Conservation (phyloP, 441 rosid species). For the Lepidium campestre region DNA sequence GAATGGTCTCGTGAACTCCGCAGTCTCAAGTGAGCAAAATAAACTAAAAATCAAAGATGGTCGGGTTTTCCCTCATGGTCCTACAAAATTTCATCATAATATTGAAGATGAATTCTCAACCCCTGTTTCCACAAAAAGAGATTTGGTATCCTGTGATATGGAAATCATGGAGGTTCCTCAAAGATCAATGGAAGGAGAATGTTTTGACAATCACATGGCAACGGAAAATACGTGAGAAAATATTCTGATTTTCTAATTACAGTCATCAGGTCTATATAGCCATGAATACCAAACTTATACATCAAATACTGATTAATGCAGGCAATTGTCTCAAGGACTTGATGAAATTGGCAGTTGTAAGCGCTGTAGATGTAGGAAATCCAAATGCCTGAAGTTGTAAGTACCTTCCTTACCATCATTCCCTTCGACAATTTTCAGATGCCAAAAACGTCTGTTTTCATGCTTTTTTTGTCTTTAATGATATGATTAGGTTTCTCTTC, state of each 20-base stretch:
- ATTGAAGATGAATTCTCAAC: slow-evolving; percentile 16
- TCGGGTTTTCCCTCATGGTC: slow-evolving; percentile 14
- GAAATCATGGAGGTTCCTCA: slow-evolving; percentile 22
- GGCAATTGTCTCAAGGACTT: background rate
- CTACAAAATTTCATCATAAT: background rate
- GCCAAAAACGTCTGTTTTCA: background rate
- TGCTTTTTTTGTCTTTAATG: background rate
- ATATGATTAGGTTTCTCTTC: background rate
- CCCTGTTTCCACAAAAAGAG: slow-evolving; percentile 25
- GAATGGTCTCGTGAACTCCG: slow-evolving; percentile 33
- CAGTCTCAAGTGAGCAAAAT: slow-evolving; percentile 21
- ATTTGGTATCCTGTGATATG: slow-evolving; percentile 22
- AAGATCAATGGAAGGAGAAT: slow-evolving; percentile 16
- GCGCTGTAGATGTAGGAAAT: slow-evolving; percentile 90
- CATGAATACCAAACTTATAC: background rate
- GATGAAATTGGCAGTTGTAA: slow-evolving; percentile 66
- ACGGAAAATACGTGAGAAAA: background rate
- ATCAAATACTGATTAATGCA: background rate
- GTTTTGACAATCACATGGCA: background rate
- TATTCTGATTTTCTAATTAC: background rate
- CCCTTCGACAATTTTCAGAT: background rate
- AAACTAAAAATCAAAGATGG: slow-evolving; percentile 16
- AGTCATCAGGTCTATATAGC: background rate
- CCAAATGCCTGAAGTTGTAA: slow-evolving; percentile 96
- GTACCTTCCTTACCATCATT: slow-evolving; percentile 24